Conservation (phyloP, 306 rosid genomes). For the Urtica urens region DNA sequence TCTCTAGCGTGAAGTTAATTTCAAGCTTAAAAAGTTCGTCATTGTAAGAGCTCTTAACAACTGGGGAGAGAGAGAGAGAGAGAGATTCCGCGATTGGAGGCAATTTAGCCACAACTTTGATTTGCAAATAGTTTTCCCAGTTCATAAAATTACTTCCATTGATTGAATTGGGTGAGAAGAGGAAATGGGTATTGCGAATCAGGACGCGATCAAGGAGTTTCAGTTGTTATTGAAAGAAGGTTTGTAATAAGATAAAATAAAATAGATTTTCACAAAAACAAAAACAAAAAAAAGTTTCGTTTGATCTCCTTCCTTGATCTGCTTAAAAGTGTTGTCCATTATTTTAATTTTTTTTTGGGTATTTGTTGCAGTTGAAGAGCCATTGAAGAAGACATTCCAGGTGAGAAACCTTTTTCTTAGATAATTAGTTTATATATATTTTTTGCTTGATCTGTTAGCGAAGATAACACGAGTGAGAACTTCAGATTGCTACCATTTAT, state of each 20-base stretch:
- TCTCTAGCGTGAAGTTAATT: not conserved
- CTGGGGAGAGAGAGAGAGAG: conserved; percentile 1
- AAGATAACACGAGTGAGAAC: no score
- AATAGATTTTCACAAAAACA: conserved; percentile 3
- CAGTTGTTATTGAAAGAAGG: conserved; percentile 58
- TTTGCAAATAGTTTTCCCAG: conserved; percentile 9
- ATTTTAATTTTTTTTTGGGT: not conserved
- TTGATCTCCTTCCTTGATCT: conserved; percentile 24
- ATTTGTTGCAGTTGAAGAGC: conserved; percentile 50
- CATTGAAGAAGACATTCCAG: conserved; percentile 58
- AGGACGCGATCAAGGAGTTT: conserved; percentile 68
- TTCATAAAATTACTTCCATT: conserved; percentile 1
- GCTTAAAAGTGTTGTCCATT: conserved; percentile 6
- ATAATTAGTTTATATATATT: no score
- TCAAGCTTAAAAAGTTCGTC: conserved; percentile 1
- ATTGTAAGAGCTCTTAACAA: conserved; percentile 12
- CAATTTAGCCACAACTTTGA: conserved; percentile 13
- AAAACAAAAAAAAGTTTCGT: not conserved
- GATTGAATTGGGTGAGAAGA: conserved; percentile 5
- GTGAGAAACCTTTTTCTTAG: conserved; percentile 23
- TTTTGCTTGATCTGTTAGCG: conserved; percentile 24
- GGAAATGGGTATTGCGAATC: conserved; percentile 53
- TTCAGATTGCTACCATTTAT: no score
- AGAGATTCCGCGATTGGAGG: conserved; percentile 14
- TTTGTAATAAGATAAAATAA: conserved; percentile 8